Evolutionary conservation across 306 rosid species (phyloP).

Genomic region (Lathyrus aphaca): DNA sequence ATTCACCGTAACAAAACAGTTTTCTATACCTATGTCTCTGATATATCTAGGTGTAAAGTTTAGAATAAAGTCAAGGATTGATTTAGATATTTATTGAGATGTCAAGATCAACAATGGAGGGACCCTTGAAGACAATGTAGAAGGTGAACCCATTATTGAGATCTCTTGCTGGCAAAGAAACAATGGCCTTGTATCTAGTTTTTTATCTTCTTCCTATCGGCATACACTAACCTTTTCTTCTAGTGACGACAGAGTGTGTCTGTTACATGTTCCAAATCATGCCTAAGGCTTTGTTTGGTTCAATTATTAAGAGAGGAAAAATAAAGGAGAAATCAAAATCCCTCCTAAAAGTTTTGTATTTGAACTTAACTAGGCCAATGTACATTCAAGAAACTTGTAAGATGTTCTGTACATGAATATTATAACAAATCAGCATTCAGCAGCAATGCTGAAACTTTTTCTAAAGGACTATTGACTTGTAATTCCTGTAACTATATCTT

Average conservation of each 20-base stretch:
- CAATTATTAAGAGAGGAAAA: too few relatives aligned
- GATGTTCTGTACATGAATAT: conserved; percentile 35
- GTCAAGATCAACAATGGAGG: conserved; percentile 21
- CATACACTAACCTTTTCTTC: neutral
- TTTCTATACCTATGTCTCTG: neutral
- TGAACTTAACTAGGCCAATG: neutral
- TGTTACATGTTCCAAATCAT: conserved; percentile 20
- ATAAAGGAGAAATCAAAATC: too few relatives aligned
- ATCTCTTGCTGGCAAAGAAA: conserved; percentile 20
- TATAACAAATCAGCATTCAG: conserved; percentile 34
- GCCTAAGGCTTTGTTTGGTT: too few relatives aligned
- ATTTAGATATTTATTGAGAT: conserved; percentile 21
- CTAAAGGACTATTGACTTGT: conserved; percentile 28
- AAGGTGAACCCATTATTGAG: conserved; percentile 25
- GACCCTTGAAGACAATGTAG: conserved; percentile 5
- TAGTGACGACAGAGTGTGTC: conserved; percentile 23
- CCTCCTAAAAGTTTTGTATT: too few relatives aligned
- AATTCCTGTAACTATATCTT: conserved; percentile 32
- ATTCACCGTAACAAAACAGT: neutral
- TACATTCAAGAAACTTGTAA: conserved; percentile 23
- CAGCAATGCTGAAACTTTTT: conserved; percentile 4
- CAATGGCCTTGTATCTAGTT: neutral
- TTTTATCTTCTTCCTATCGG: conserved; percentile 4
- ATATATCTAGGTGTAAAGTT: neutral
- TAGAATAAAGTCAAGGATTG: conserved; percentile 19